Conservation (phyloP, 768 basidiomycete species). For the Artomyces pyxidatus region DNA sequence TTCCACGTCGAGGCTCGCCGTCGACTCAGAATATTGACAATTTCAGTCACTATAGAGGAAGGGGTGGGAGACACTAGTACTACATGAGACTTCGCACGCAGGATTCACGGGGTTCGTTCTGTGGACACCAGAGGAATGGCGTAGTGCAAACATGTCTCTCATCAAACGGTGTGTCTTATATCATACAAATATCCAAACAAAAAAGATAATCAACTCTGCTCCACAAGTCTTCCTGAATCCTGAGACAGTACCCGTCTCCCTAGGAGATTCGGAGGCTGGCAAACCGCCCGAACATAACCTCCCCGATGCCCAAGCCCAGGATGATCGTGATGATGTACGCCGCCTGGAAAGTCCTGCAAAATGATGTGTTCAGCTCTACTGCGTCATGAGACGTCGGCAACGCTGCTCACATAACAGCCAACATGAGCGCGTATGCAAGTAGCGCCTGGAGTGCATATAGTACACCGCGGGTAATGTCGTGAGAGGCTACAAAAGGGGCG, state of each 20-base stretch:
- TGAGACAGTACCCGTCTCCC: background rate
- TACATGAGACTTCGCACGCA: too few relatives aligned
- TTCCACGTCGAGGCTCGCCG: too few relatives aligned
- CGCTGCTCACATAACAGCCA: conserved; percentile 63
- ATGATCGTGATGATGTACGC: conserved; percentile 70
- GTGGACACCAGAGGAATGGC: too few relatives aligned
- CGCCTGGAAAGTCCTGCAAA: conserved; percentile 72
- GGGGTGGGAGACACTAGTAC: too few relatives aligned
- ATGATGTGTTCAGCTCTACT: conserved; percentile 13
- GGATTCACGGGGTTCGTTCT: too few relatives aligned
- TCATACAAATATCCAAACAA: too few relatives aligned
- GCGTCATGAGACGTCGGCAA: conserved; percentile 3
- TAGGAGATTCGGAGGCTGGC: conserved; percentile 16
- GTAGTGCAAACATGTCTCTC: too few relatives aligned
- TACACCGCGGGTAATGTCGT: conserved; percentile 66
- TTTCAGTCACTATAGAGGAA: too few relatives aligned
- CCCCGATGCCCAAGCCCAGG: conserved; percentile 65
- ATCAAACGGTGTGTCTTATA: too few relatives aligned
- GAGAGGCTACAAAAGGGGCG: conserved; percentile 56
- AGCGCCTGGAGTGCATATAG: conserved; percentile 56
- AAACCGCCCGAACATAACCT: conserved; percentile 60
- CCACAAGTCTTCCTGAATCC: too few relatives aligned
- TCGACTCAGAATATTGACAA: too few relatives aligned
- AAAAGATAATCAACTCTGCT: too few relatives aligned
- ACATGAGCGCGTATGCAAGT: conserved; percentile 67